Percentiles rank a stretch among this genome's conserved stretches.
Evolutionary conservation across 2,329 filamentous ascomycete genomes (phyloP).

Genomic region (Xylariaceae sp.): DNA sequence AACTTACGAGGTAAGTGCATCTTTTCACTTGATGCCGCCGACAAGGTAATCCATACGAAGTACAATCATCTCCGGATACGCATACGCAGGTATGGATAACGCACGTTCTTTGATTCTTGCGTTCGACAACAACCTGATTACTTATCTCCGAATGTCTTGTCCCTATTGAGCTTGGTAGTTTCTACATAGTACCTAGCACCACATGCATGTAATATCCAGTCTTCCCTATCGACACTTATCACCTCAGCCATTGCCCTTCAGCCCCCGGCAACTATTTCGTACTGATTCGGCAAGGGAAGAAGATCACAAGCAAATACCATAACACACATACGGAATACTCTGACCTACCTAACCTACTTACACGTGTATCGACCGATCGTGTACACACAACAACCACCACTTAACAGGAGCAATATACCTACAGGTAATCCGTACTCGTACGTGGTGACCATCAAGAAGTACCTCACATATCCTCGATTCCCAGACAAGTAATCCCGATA

Average conservation of each 20-base stretch:
- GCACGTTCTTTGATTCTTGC: too few relatives aligned
- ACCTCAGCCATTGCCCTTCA: background rate
- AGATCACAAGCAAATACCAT: too few relatives aligned
- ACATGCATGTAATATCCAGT: background rate
- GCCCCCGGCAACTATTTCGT: slow-evolving; percentile 9
- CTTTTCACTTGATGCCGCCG: too few relatives aligned
- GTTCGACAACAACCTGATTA: too few relatives aligned
- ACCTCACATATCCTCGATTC: background rate
- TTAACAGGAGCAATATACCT: background rate
- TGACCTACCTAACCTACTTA: background rate
- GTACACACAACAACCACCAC: background rate
- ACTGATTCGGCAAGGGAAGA: slow-evolving; percentile 5
- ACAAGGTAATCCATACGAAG: too few relatives aligned
- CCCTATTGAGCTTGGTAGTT: too few relatives aligned
- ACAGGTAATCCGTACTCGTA: background rate
- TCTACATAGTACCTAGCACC: background rate
- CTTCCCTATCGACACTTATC: background rate
- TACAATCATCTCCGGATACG: too few relatives aligned
- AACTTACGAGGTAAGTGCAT: too few relatives aligned
- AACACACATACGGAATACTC: too few relatives aligned
- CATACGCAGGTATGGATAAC: too few relatives aligned
- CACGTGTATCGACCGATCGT: background rate
- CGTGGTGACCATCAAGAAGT: too few relatives aligned
- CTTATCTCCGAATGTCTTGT: too few relatives aligned
- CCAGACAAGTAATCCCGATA: slow-evolving; percentile 18